Conservation (phyloP, 805 yeast species). For the Yamadazyma akitaensis region DNA sequence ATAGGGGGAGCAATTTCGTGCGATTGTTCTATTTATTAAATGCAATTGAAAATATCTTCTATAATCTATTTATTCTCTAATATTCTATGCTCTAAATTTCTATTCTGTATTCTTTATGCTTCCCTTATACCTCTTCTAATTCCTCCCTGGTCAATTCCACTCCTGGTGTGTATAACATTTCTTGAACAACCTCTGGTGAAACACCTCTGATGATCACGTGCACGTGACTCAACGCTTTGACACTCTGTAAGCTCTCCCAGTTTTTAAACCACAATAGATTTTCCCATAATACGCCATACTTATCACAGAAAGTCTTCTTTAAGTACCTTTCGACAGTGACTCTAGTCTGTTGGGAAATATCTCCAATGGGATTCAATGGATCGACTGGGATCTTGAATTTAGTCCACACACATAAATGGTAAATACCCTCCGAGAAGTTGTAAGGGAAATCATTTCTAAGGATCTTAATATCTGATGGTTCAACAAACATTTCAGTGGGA, state of each 20-base stretch:
- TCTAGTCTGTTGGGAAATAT: slow-evolving; percentile 43
- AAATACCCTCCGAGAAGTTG: slow-evolving; percentile 47
- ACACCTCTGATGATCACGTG: slow-evolving; percentile 57
- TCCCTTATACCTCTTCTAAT: not conserved
- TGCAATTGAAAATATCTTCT: not conserved
- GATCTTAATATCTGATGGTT: slow-evolving; percentile 42
- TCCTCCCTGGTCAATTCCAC: slow-evolving; percentile 15
- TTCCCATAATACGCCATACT: slow-evolving; percentile 36
- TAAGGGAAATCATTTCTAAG: slow-evolving; percentile 66
- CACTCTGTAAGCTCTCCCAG: slow-evolving; percentile 68
- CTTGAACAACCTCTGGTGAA: slow-evolving; percentile 19
- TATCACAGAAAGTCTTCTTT: slow-evolving; percentile 45
- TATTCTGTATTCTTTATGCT: not conserved
- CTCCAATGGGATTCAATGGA: slow-evolving; percentile 48
- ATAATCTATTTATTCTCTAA: not conserved
- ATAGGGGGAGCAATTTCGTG: too few relatives aligned
- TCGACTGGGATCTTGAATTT: slow-evolving; percentile 55
- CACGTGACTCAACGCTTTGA: slow-evolving; percentile 63
- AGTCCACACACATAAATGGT: slow-evolving; percentile 67
- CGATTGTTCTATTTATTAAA: too few relatives aligned
- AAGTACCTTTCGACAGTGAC: slow-evolving; percentile 44
- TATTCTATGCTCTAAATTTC: not conserved
- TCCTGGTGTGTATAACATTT: slow-evolving; percentile 17
- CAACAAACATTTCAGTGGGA: slow-evolving; percentile 34
- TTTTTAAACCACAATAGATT: slow-evolving; percentile 66